Base-by-base conservation (phyloP, 768 basidiomycete species). In the Sistotremastrum niveocremeum region DNA sequence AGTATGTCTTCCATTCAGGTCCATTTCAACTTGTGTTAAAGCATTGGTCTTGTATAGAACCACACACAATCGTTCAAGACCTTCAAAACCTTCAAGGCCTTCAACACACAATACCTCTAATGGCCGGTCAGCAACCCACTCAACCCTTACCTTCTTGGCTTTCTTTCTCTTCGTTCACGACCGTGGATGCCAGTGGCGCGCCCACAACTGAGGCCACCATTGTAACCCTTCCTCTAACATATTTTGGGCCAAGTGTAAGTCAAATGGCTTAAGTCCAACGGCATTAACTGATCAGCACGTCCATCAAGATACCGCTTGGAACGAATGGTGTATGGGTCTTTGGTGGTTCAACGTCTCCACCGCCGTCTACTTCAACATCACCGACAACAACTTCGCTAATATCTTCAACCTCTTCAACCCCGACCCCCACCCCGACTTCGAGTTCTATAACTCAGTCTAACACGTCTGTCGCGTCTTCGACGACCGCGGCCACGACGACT, bases 181-280 rank as follows among this genome's bases (percentile, higher is more conserved):
- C 74, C 11, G 62, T 74, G 32, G 67, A 76, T 55, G 62, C 66
- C 3, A 66, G 64, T 44, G 82, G 81, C 42, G 61, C 62, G 20
- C 69, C 72, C 34, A 66, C 73, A 41, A 84, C 81, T 9, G 66
- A 69, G 38, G 77, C 76, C 29, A 68, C 64, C 33, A 64, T 81
- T 7, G 54, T 84, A 30, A 75, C 70, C 52, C 57, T 87, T 42
- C 82, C 86, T 37, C 64, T 86, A 52, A 87, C 85, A 0, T 89
- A 88, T 62, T 85, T 74, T 52, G 86, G 86, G 32, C 84, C 86
- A 45, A 79, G 79, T 60, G 84, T 87, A 57, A 73, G 84, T 74
- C 42, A 7, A 7, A 5, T 44, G 8, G 28, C n/a, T 12, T 32
- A 1, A 20, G 30, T 1, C 6, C 10, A n/a, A 42, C 6, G 31